These are phyloP conservation scores for Pulicaria dysenterica DNA, from an alignment of 129 eudicot species.

Conservation along the genomic window DNA sequence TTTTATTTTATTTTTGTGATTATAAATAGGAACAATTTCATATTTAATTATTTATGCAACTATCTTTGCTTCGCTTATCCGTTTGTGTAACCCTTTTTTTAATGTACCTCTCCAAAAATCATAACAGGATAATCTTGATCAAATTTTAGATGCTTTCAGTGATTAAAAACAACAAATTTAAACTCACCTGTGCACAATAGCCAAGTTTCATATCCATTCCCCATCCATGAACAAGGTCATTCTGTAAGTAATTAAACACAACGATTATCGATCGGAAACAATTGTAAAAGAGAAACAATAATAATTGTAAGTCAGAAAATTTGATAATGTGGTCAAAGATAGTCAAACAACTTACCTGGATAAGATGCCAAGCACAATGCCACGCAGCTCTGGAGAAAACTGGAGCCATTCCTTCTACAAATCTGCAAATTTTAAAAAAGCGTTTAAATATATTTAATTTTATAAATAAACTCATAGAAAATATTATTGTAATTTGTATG, in stretches of 20 bases:
- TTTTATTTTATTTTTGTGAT: background rate
- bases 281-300: background rate
- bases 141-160: too few species aligned
- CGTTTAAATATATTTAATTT: constrained; percentile 6
- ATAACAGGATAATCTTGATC: background rate
- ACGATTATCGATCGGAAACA: background rate
- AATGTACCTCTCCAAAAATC: background rate
- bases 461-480: background rate
- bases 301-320: background rate
- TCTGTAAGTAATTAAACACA: constrained; percentile 51
- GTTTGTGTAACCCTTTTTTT: too few species aligned
- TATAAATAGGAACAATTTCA: background rate
- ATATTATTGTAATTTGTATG: background rate
- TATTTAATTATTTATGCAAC: too few species aligned
- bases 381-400: constrained; percentile 97
- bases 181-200: constrained; percentile 87
- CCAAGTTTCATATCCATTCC: constrained; percentile 96
- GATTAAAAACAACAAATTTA: background rate
- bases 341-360: constrained; percentile 56
- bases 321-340: background rate
- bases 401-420: constrained; percentile 99
- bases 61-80: too few species aligned
- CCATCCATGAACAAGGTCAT: constrained; percentile 96
- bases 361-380: constrained; percentile 97
- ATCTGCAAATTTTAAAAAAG: constrained; percentile 45